Base-by-base conservation (phyloP, 805 yeast genomes). In the Lipomyces japonicus region DNA sequence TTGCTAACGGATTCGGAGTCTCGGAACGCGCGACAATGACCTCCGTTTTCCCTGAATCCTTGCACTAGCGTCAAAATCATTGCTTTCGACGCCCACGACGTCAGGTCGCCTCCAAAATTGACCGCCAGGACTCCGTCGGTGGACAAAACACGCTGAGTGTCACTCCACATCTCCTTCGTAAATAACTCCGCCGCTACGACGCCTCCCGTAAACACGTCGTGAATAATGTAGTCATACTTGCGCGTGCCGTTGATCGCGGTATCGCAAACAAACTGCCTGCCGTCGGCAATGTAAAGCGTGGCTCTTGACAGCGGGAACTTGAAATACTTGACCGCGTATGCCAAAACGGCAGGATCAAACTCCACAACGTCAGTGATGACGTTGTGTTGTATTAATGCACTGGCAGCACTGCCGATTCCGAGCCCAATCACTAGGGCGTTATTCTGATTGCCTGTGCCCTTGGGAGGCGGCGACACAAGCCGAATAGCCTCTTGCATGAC, bases 161-260 rank as follows among this genome's bases (percentile, higher is more conserved):
- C 50, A 31, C 44, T 31, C 58, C 58, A 54, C 32, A 53, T 36
- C 34, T 54, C 58, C 7, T 40, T 14, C 19, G 58, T 54, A 32
- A 54, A 42, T 31, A 51, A 25, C 18, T 21, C 6, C 32, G 58
- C 54, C 26, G 55, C 46, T 6, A 48, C 44, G n/a, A 24, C 41
- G 6, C 57, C 58, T 6, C 57, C 56, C 2, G 58, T 41, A 35
- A 54, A 54, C 30, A 54, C 48, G 37, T 54, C 58, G 35, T 54
- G 58, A 26, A 54, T 26, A 7, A 51, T 37, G 42, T 48, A 54
- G 48, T 54, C 58, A 26, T 51, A 54, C 18, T 25, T n/a, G 12
- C 35, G 40, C 24, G 37, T 21, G 2, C 40, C 39, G 10, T 38
- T 49, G 24, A 22, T 14, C 31, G 14, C 46, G 9, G 46, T 41